Percentiles rank a stretch among this genome's conserved stretches.
Evolutionary conservation across 202 grass and related monocot genomes (phyloP).

Genomic region (Saccharum hybrid): DNA sequence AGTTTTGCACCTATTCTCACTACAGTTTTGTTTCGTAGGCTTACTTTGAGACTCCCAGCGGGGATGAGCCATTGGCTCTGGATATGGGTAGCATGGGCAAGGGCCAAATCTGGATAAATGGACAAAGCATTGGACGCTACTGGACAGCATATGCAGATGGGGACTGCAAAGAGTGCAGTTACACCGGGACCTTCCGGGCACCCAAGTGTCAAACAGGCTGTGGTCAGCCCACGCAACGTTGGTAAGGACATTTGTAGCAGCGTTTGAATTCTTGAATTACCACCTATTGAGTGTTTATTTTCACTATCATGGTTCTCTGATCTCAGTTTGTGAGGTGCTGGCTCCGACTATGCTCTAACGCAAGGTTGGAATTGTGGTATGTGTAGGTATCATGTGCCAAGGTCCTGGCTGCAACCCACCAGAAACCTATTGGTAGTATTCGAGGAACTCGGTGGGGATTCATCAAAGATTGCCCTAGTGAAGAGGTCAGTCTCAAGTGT

Average conservation of each 20-base stretch:
- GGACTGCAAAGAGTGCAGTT: conserved; percentile 68
- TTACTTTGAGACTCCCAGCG: conserved; percentile 83
- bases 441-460: conserved; percentile 92
- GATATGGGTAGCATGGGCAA: conserved; percentile 99
- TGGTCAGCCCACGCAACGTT: conserved; percentile 80
- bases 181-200: conserved; percentile 69
- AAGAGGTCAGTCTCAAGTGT: conserved; percentile 84
- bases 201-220: conserved; percentile 87
- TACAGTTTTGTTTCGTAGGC: conserved; percentile 48
- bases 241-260: conserved; percentile 53
- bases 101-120: conserved; percentile 96
- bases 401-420: conserved; percentile 79
- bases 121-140: conserved; percentile 93
- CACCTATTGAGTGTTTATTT: neutral
- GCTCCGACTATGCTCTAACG: conserved; percentile 1
- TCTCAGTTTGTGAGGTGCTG: neutral
- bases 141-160: conserved; percentile 74
- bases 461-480: conserved; percentile 73
- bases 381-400: conserved; percentile 94
- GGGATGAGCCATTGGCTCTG: conserved; percentile 86
- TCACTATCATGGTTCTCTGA: neutral
- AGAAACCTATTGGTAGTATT: conserved; percentile 91
- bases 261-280: neutral
- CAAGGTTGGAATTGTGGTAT: conserved; percentile 5
- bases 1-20: conserved; percentile 14